These are phyloP conservation scores for Themeda triandra DNA, from an alignment of 176 grass and related monocot genomes.

Conservation along the genomic window DNA sequence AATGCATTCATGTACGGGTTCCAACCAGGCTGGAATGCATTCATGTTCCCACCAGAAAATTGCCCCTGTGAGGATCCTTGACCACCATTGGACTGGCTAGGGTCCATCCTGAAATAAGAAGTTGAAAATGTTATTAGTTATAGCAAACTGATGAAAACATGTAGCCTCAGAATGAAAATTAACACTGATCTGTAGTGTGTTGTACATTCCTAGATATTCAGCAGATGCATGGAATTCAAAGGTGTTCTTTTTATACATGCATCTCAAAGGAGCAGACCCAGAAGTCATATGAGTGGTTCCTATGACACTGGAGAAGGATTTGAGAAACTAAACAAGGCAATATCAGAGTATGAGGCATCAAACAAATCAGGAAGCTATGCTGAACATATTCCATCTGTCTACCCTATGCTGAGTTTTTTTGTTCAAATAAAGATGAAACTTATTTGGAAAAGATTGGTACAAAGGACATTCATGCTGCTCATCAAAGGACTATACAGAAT, in stretches of 20 bases:
- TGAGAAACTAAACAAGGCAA: constrained; percentile 74
- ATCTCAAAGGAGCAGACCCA: constrained; percentile 63
- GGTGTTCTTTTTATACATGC: constrained; percentile 42
- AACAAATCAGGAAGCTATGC: constrained; percentile 76
- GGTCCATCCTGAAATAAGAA: no score
- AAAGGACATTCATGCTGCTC: neutral
- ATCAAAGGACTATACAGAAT: constrained; percentile 73
- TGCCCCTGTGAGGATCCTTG: no score
- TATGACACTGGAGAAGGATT: constrained; percentile 89
- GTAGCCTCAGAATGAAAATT: neutral
- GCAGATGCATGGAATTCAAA: neutral
- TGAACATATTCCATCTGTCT: constrained; percentile 99
- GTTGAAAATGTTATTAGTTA: no score
- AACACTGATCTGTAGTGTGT: constrained; percentile 11
- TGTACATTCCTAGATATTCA: constrained; percentile 25
- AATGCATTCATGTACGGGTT: no score
- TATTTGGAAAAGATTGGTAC: neutral
- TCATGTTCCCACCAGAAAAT: no score
- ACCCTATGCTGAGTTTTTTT: constrained; percentile 22
- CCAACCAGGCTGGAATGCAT: no score
- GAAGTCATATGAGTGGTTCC: constrained; percentile 92
- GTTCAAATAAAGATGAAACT: neutral
- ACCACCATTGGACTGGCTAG: no score
- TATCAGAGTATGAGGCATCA: constrained; percentile 70
- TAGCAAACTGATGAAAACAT: no score